Conservation (phyloP, 2,329 filamentous ascomycete genomes). For the Stachybotrys elegans region DNA sequence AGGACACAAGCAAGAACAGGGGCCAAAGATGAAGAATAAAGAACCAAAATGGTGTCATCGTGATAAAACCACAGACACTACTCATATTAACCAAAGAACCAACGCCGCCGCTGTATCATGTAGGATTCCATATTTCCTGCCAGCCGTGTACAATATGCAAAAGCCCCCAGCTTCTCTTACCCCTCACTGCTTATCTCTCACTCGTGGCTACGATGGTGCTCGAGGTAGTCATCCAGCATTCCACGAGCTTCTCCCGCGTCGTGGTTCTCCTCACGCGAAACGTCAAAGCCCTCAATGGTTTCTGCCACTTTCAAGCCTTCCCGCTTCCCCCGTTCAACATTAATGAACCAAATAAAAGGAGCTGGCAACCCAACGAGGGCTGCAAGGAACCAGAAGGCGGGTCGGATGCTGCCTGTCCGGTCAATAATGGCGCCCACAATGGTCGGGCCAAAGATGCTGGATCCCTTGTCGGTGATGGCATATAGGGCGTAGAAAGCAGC, state of each 20-base stretch:
- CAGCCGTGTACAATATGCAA: too few relatives aligned
- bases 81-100: background rate
- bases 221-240: constrained; percentile 23
- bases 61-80: background rate
- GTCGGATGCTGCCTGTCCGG: constrained; percentile 70
- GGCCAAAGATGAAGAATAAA: too few relatives aligned
- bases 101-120: constrained; percentile 8
- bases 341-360: constrained; percentile 76
- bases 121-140: too few relatives aligned
- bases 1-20: too few relatives aligned
- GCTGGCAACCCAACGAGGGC: constrained; percentile 79
- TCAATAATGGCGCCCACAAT: constrained; percentile 94
- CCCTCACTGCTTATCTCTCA: constrained; percentile 1
- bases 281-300: constrained; percentile 49
- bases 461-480: constrained; percentile 96
- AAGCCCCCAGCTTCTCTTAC: too few relatives aligned
- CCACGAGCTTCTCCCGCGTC: constrained; percentile 17
- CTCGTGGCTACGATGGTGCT: constrained; percentile 12
- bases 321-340: constrained; percentile 72
- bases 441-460: constrained; percentile 86
- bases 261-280: constrained; percentile 13
- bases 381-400: constrained; percentile 89
- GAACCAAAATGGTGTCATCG: too few relatives aligned
- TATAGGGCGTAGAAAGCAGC: constrained; percentile 96
- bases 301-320: constrained; percentile 63